Conservation (phyloP, 192 early-diverging fungal genomes). For the Rhizoclosmatium sp. region DNA sequence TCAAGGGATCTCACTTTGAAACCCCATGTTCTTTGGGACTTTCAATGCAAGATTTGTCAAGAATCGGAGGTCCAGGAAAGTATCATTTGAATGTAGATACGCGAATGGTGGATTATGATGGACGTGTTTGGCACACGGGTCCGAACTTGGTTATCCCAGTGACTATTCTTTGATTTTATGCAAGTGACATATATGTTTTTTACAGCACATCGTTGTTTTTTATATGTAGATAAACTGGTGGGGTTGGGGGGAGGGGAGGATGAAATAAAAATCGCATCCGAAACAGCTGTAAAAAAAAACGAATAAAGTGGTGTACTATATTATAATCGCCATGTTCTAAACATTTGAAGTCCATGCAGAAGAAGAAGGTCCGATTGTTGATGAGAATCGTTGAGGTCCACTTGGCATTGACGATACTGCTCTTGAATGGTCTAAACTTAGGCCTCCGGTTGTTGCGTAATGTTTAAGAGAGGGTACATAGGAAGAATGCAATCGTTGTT, state of each 20-base stretch:
- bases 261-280: too few relatives aligned
- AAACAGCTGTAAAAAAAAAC: too few relatives aligned
- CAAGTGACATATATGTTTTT: too few relatives aligned
- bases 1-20: background rate
- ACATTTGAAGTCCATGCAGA: slow-evolving; percentile 8
- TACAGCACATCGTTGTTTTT: too few relatives aligned
- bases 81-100: background rate
- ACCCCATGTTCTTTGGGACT: background rate
- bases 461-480: slow-evolving; percentile 9
- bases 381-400: background rate
- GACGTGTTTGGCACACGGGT: background rate
- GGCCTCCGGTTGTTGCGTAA: slow-evolving; percentile 1
- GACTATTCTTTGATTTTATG: background rate
- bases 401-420: slow-evolving; percentile 5
- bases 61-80: background rate
- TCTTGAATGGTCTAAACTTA: slow-evolving; percentile 17
- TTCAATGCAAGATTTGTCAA: background rate
- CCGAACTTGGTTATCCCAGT: background rate
- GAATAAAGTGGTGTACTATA: too few relatives aligned
- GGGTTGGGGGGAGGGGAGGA: too few relatives aligned
- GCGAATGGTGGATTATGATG: background rate
- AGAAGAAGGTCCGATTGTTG: background rate
- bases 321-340: background rate
- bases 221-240: too few relatives aligned
- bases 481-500: slow-evolving; percentile 18